A percentile compares a stretch with the other conserved stretches of the same genome.
These are phyloP conservation scores for Alternaria metachromatica DNA, from an alignment of 2,329 filamentous ascomycete species.

Conservation along the genomic window DNA sequence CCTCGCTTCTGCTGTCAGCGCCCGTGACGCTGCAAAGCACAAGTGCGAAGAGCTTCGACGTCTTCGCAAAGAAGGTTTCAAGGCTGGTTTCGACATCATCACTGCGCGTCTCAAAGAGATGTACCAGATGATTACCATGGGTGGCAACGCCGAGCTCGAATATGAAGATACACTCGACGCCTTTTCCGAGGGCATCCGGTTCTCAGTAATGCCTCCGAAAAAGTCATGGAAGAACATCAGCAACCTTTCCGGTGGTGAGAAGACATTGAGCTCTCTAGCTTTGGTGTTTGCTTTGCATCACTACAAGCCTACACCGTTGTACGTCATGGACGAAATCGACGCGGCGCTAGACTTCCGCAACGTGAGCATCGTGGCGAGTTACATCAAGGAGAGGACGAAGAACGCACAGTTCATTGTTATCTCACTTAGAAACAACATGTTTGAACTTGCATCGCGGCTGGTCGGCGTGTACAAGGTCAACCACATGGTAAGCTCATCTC, in stretches of 20 bases:
- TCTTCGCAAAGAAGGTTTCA: conserved; percentile 92
- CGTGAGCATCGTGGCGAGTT: conserved; percentile 96
- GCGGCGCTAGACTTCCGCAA: conserved; percentile 97
- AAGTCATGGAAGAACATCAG: conserved; percentile 99
- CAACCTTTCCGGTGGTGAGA: conserved; percentile 94
- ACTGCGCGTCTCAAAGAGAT: conserved; percentile 96
- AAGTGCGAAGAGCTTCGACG: conserved; percentile 91
- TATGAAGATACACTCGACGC: conserved; percentile 95
- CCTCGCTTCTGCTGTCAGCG: conserved; percentile 75
- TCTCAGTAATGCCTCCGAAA: conserved; percentile 99
- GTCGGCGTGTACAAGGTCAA: conserved; percentile 99
- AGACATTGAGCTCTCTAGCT: conserved; percentile 91
- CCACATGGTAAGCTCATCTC: conserved; percentile 71
- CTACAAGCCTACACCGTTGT: conserved; percentile 95
- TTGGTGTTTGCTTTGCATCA: conserved; percentile 98
- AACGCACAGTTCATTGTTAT: conserved; percentile 99
- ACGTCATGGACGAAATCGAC: conserved; percentile 99
- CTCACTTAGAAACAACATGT: conserved; percentile 98
- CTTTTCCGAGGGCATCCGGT: conserved; percentile 95
- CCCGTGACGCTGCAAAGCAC: conserved; percentile 87
- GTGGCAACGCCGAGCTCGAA: conserved; percentile 95
- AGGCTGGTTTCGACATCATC: conserved; percentile 95
- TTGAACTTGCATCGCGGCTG: conserved; percentile 92
- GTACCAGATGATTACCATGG: conserved; percentile 99
- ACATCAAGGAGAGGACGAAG: conserved; percentile 99